phyloP scores from a whole-genome alignment of 192 early-diverging fungal genomes.

The Coemansia sp. region DNA sequence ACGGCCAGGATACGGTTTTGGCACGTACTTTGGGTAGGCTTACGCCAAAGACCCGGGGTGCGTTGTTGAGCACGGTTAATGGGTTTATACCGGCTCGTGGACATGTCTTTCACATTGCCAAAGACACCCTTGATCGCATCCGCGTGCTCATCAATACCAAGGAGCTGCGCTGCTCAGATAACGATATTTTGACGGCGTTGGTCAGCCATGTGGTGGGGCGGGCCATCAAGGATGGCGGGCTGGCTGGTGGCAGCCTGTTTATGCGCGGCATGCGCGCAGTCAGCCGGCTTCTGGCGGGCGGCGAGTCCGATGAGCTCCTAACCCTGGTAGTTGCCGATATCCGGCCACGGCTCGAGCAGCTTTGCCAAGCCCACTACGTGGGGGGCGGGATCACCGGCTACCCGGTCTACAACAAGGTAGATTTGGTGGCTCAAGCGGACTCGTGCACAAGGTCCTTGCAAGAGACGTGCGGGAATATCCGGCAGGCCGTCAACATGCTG shows the following conservation, averaged over 20 bases:
- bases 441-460: not conserved
- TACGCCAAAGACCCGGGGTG: slow-evolving; percentile 26
- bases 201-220: slow-evolving; percentile 4
- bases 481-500: not conserved
- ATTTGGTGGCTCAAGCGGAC: not conserved
- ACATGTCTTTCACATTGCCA: not conserved
- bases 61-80: not conserved
- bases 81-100: not conserved
- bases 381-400: slow-evolving; percentile 7
- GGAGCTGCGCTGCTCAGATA: slow-evolving; percentile 4
- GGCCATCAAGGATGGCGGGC: not conserved
- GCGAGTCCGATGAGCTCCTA: not conserved
- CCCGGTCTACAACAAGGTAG: not conserved
- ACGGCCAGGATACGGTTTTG: slow-evolving; percentile 1
- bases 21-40: slow-evolving; percentile 32
- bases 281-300: not conserved
- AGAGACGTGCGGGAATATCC: not conserved
- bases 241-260: not conserved
- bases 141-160: not conserved
- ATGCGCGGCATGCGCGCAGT: not conserved
- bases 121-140: not conserved
- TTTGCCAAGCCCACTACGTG: not conserved
- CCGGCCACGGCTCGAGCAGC: slow-evolving; percentile 6
- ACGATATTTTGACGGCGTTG: slow-evolving; percentile 15
- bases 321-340: slow-evolving; percentile 1